phyloP scores from a whole-genome alignment of 768 basidiomycete species.

The Lactarius indigo region DNA sequence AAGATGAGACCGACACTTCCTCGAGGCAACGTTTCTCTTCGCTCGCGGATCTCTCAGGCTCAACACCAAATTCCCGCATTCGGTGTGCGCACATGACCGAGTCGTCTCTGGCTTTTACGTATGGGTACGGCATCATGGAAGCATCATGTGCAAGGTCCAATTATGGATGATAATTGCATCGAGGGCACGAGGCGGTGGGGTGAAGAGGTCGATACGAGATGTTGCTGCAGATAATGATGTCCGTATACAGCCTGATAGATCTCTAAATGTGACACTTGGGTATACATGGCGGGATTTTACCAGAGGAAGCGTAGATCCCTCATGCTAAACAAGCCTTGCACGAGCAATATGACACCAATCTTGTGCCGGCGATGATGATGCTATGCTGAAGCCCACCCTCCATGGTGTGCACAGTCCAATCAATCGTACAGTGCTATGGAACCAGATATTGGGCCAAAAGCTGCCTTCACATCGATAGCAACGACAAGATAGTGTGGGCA shows the following conservation, averaged over 20 bases:
- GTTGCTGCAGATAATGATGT: neutral
- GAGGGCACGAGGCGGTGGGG: neutral
- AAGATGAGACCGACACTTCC: constrained; percentile 58
- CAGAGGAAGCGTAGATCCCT: no score
- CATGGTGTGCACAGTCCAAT: neutral
- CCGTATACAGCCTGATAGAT: neutral
- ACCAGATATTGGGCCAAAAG: neutral
- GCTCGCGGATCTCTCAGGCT: no score
- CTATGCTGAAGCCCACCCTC: neutral
- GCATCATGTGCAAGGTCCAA: no score
- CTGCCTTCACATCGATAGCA: neutral
- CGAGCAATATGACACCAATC: neutral
- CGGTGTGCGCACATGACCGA: no score
- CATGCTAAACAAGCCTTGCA: neutral
- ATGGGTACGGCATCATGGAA: no score
- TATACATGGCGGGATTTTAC: no score
- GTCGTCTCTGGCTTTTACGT: neutral
- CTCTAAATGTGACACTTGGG: no score
- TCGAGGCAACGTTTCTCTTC: constrained; percentile 46
- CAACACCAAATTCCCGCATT: no score
- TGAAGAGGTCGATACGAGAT: no score
- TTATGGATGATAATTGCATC: constrained; percentile 32
- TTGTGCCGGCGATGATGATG: neutral
- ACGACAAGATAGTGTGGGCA: no score
- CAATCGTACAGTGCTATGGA: neutral